Evolutionary conservation across 441 rosid genomes (phyloP).

Genomic region (Erodium chrysanthum): DNA sequence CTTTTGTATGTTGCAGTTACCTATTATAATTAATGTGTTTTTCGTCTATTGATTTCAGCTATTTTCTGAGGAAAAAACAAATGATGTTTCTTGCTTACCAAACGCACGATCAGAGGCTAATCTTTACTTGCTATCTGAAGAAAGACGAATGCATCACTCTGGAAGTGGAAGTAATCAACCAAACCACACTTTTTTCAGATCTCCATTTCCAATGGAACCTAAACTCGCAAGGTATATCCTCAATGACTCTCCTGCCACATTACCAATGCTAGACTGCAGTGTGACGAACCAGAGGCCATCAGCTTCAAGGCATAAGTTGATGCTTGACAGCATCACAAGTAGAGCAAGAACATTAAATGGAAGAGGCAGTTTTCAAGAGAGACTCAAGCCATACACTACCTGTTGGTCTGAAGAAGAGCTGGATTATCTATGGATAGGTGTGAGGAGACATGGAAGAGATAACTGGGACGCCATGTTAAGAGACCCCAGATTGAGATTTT

Average conservation of each 20-base stretch:
- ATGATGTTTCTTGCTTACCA: constrained; percentile 7
- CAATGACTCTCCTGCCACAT: constrained; percentile 12
- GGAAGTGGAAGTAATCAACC: constrained; percentile 19
- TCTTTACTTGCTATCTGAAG: constrained; percentile 16
- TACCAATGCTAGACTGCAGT: constrained; percentile 15
- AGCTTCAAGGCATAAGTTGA: constrained; percentile 29
- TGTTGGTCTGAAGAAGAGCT: constrained; percentile 32
- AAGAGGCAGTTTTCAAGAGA: constrained; percentile 23
- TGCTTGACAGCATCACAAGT: constrained; percentile 31
- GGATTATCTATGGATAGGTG: constrained; percentile 32
- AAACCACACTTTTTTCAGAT: constrained; percentile 19
- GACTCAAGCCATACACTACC: constrained; percentile 17
- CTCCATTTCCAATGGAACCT: constrained; percentile 23
- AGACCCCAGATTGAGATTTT: constrained; percentile 25
- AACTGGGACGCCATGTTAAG: constrained; percentile 29
- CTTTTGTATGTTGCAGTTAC: not conserved
- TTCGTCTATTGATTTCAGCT: constrained; percentile 23
- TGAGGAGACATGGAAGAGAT: constrained; percentile 28
- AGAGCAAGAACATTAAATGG: constrained; percentile 25
- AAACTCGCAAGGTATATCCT: constrained; percentile 15
- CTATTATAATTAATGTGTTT: not conserved
- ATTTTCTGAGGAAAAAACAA: constrained; percentile 27
- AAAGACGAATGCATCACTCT: constrained; percentile 16
- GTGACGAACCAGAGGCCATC: constrained; percentile 21
- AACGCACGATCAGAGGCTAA: constrained; percentile 17